Percentiles rank a stretch among this genome's conserved stretches.
Conservation (phyloP, 768 basidiomycete species). For the Auricularia cornea region DNA sequence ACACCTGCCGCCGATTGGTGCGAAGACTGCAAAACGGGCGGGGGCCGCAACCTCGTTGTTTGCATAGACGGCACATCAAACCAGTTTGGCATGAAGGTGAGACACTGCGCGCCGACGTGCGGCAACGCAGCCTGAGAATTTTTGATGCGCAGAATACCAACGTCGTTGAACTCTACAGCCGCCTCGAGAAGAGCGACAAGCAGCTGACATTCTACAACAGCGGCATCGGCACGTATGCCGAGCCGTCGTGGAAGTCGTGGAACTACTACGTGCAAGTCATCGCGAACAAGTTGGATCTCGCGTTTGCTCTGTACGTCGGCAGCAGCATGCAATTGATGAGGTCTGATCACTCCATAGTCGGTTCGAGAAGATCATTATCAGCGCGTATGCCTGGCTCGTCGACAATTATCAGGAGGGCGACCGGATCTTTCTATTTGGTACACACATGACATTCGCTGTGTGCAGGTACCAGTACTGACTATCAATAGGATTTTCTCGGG, state of each 20-base stretch:
- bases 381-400: constrained; percentile 34
- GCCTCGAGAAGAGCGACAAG: constrained; percentile 23
- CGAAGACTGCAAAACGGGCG: no score
- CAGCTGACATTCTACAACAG: constrained; percentile 36
- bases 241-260: constrained; percentile 13
- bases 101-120: no score
- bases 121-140: no score
- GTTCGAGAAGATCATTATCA: constrained; percentile 26
- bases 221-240: constrained; percentile 31
- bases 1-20: no score
- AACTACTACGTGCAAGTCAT: constrained; percentile 16
- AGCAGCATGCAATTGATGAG: neutral
- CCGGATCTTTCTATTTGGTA: constrained; percentile 35
- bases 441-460: no score
- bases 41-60: no score
- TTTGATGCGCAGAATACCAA: constrained; percentile 41
- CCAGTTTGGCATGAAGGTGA: no score
- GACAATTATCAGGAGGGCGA: constrained; percentile 32
- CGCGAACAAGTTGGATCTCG: constrained; percentile 24
- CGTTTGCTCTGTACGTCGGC: constrained; percentile 28
- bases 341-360: constrained; percentile 19
- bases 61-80: no score
- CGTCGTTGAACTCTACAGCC: constrained; percentile 32
- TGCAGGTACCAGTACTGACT: no score
- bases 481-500: no score